Evolutionary conservation across 169 alveolate species (phyloP).

Genomic region (Cryptosporidium canis): DNA sequence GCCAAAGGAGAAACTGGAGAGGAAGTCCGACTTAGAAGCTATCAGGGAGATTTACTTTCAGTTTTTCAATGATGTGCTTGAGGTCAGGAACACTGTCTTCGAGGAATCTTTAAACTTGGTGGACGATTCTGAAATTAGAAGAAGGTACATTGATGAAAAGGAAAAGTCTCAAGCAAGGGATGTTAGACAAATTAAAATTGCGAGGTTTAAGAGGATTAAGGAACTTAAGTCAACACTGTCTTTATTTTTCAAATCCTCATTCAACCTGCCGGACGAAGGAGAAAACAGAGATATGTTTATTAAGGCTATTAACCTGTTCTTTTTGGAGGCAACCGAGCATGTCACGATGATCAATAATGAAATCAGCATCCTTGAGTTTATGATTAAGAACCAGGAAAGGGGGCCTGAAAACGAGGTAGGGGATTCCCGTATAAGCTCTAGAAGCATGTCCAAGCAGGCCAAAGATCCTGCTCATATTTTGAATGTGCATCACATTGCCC

Average conservation of each 20-base stretch:
- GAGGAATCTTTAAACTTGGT: constrained; percentile 13
- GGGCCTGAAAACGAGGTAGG: background rate
- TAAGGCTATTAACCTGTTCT: constrained; percentile 20
- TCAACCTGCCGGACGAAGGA: constrained; percentile 13
- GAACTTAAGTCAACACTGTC: constrained; percentile 12
- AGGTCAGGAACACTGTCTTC: background rate
- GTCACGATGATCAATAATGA: constrained; percentile 23
- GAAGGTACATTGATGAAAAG: background rate
- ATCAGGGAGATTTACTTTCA: background rate
- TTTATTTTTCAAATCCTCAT: constrained; percentile 21
- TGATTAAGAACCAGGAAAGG: background rate
- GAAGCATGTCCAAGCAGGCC: background rate
- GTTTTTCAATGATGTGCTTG: constrained; percentile 13
- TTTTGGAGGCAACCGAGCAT: constrained; percentile 23
- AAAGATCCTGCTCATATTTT: background rate
- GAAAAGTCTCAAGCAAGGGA: background rate
- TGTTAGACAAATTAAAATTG: constrained; percentile 12
- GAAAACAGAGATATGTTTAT: constrained; percentile 25
- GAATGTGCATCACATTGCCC: constrained; percentile 15
- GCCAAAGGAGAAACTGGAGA: background rate
- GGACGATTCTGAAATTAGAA: background rate
- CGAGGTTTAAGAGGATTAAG: constrained; percentile 38
- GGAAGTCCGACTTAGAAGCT: background rate
- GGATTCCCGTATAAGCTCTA: background rate
- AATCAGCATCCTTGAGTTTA: background rate